phyloP scores from a whole-genome alignment of 805 yeast genomes.

The Saturnispora halmiae region DNA sequence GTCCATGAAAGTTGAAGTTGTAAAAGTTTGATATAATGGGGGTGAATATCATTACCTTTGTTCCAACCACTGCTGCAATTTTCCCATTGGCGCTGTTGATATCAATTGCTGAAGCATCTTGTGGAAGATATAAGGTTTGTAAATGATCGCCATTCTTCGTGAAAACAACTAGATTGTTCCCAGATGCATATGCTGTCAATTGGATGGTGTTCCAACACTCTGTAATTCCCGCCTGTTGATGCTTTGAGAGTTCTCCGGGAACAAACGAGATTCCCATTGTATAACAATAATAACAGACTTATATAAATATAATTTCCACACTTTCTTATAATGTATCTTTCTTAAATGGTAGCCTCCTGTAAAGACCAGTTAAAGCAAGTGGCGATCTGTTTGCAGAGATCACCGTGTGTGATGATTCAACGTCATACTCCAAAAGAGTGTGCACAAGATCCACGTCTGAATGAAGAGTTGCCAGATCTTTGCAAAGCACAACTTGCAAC shows the following conservation, averaged over 20 bases:
- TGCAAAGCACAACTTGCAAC: constrained; percentile 80
- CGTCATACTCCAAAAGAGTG: constrained; percentile 87
- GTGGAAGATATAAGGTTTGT: constrained; percentile 67
- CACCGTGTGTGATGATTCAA: constrained; percentile 90
- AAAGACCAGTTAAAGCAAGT: constrained; percentile 91
- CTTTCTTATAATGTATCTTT: too few species aligned
- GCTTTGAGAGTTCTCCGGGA: constrained; percentile 76
- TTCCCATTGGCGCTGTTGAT: constrained; percentile 54
- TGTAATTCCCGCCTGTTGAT: constrained; percentile 47
- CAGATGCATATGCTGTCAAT: constrained; percentile 72
- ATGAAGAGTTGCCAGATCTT: constrained; percentile 72
- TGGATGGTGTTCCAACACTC: constrained; percentile 58
- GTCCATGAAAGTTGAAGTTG: constrained; percentile 28
- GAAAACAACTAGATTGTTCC: constrained; percentile 69
- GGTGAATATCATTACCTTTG: constrained; percentile 39
- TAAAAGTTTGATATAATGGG: constrained; percentile 46
- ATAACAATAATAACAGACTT: not conserved
- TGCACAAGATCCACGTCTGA: constrained; percentile 67
- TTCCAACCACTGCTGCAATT: constrained; percentile 45
- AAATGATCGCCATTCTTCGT: constrained; percentile 44
- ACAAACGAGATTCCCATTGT: constrained; percentile 57
- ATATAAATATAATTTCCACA: not conserved
- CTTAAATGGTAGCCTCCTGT: constrained; percentile 65
- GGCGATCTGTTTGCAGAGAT: constrained; percentile 89
- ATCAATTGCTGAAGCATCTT: constrained; percentile 59